Evolutionary conservation across 169 alveolate species (phyloP).

Genomic region (Cryptosporidium andersoni): DNA sequence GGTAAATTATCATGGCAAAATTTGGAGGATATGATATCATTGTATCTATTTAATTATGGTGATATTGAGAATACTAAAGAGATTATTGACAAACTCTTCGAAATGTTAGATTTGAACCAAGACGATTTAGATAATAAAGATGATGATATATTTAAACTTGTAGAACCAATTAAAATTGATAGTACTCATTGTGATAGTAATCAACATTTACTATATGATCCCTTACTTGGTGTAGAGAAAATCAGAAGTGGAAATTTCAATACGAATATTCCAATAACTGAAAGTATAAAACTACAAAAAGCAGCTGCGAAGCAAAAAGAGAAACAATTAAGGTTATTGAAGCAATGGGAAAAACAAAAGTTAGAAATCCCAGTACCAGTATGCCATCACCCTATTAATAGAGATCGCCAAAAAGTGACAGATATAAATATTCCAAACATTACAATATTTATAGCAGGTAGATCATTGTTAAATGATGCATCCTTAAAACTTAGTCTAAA

Average conservation of each 20-base stretch:
- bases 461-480: slow-evolving; percentile 92
- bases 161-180: slow-evolving; percentile 54
- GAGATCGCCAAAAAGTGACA: slow-evolving; percentile 76
- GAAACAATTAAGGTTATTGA: slow-evolving; percentile 78
- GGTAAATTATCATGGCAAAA: slow-evolving; percentile 36
- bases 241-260: slow-evolving; percentile 73
- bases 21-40: slow-evolving; percentile 19
- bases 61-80: slow-evolving; percentile 1
- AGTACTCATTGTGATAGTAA: background rate
- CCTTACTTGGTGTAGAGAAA: slow-evolving; percentile 32
- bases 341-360: slow-evolving; percentile 84
- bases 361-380: slow-evolving; percentile 83
- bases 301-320: slow-evolving; percentile 77
- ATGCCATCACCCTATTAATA: slow-evolving; percentile 78
- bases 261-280: slow-evolving; percentile 75
- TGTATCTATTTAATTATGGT: slow-evolving; percentile 21
- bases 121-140: slow-evolving; percentile 11
- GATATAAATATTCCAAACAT: slow-evolving; percentile 85
- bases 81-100: slow-evolving; percentile 21
- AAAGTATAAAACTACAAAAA: slow-evolving; percentile 74
- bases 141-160: slow-evolving; percentile 14
- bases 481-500: slow-evolving; percentile 88
- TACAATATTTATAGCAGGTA: slow-evolving; percentile 91
- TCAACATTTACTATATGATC: slow-evolving; percentile 26
- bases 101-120: slow-evolving; percentile 5